phyloP scores from a whole-genome alignment of 306 rosid species.

The Acacia melanoxylon region DNA sequence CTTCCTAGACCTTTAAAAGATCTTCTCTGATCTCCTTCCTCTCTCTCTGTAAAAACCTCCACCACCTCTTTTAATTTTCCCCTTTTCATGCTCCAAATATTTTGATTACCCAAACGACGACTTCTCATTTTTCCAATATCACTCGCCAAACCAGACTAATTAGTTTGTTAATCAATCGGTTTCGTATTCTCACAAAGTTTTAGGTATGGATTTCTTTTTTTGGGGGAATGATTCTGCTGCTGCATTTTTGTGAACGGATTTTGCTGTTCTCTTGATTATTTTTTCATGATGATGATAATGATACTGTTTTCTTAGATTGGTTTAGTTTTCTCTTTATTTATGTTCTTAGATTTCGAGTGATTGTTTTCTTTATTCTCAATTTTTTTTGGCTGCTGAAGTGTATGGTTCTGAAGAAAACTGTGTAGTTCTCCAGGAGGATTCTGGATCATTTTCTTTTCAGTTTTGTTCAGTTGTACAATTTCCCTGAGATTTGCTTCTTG shows the following conservation, averaged over 20 bases:
- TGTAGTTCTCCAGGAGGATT: neutral
- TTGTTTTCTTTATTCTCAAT: neutral
- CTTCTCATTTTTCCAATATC: neutral
- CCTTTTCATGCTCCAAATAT: neutral
- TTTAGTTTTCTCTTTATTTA: neutral
- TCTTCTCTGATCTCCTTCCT: constrained; percentile 1
- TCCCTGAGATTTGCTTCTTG: neutral
- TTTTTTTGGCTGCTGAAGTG: neutral
- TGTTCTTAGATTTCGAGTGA: neutral
- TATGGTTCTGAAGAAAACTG: constrained; percentile 1
- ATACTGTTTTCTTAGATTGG: neutral
- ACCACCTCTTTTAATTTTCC: neutral
- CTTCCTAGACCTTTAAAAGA: constrained; percentile 29
- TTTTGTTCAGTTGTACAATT: neutral
- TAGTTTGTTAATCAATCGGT: constrained; percentile 8
- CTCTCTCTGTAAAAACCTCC: constrained; percentile 1
- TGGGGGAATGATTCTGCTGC: neutral
- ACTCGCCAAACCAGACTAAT: neutral
- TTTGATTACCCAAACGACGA: neutral
- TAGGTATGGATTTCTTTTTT: constrained; percentile 10
- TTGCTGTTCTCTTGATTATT: neutral
- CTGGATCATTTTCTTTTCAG: neutral
- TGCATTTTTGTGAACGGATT: neutral
- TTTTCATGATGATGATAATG: neutral
- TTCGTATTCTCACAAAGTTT: neutral